Percentiles rank a stretch among this genome's conserved stretches.
Conservation (phyloP, 164 flowering plant species). For the Chimonanthus praecox region DNA sequence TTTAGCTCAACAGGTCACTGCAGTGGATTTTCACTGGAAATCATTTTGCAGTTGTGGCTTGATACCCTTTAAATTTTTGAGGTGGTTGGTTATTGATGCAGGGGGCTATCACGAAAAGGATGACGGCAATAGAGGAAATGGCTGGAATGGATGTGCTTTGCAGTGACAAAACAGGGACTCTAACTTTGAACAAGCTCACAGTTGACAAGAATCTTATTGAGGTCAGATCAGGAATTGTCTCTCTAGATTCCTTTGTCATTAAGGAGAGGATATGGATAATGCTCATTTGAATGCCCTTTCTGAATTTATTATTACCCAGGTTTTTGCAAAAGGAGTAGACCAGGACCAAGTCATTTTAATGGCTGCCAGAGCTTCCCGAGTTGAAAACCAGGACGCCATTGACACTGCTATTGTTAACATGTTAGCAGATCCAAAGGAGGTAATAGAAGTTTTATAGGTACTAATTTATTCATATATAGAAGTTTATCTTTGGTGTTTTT, state of each 20-base stretch:
- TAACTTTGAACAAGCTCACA: constrained; percentile 77
- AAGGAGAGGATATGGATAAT: not conserved
- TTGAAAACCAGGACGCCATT: constrained; percentile 58
- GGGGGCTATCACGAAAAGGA: constrained; percentile 97
- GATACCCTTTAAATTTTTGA: not conserved
- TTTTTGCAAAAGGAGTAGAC: constrained; percentile 56
- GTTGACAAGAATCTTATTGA: constrained; percentile 87
- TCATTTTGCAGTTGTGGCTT: not conserved
- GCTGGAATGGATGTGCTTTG: constrained; percentile 98
- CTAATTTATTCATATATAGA: not conserved
- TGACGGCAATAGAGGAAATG: constrained; percentile 99
- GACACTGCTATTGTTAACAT: constrained; percentile 51
- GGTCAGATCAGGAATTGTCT: constrained; percentile 30
- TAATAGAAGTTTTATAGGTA: constrained; percentile 9
- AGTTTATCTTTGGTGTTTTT: not conserved
- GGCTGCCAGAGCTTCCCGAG: constrained; percentile 53
- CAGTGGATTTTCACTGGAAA: not conserved
- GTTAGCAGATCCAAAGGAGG: constrained; percentile 76
- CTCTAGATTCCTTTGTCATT: not conserved
- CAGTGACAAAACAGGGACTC: constrained; percentile 90
- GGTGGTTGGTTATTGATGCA: constrained; percentile 17
- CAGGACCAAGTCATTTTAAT: constrained; percentile 41
- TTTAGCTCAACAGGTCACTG: constrained; percentile 55
- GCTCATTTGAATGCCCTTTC: not conserved
- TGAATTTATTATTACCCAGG: constrained; percentile 23